These are phyloP conservation scores for Tricholoma hemisulphureum DNA, from an alignment of 768 basidiomycete species.

Conservation along the genomic window DNA sequence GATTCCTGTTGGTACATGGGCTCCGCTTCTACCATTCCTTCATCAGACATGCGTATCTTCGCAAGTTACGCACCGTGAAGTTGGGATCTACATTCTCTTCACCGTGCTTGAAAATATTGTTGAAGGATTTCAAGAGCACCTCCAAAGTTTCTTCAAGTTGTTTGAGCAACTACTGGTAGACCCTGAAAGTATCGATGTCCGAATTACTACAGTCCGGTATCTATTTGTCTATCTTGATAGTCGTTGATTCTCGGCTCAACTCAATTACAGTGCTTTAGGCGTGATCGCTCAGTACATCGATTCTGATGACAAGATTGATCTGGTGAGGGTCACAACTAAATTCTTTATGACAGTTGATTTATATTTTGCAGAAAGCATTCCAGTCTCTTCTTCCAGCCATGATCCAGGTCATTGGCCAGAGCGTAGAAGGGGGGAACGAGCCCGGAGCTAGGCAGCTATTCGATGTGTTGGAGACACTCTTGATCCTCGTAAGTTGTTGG, in stretches of 20 bases:
- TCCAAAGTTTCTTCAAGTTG: slow-evolving; percentile 73
- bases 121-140: slow-evolving; percentile 80
- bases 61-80: slow-evolving; percentile 79
- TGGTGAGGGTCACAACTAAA: slow-evolving; percentile 50
- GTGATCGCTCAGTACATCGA: slow-evolving; percentile 93
- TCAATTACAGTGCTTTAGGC: slow-evolving; percentile 65
- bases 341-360: slow-evolving; percentile 2
- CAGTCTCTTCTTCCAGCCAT: slow-evolving; percentile 84
- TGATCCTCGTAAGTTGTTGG: slow-evolving; percentile 69
- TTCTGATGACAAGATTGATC: slow-evolving; percentile 78
- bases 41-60: slow-evolving; percentile 71
- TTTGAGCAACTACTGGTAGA: slow-evolving; percentile 74
- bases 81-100: slow-evolving; percentile 85
- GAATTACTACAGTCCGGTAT: slow-evolving; percentile 84
- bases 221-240: slow-evolving; percentile 12
- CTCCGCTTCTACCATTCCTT: slow-evolving; percentile 84
- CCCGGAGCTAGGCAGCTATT: slow-evolving; percentile 83
- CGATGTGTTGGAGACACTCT: slow-evolving; percentile 92
- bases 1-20: slow-evolving; percentile 77
- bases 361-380: slow-evolving; percentile 65
- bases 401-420: slow-evolving; percentile 84
- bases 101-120: slow-evolving; percentile 90
- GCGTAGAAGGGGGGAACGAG: slow-evolving; percentile 78
- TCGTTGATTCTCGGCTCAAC: slow-evolving; percentile 7
- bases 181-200: slow-evolving; percentile 84